phyloP scores from a whole-genome alignment of 805 yeast genomes.

The Kodamaea jinghongensis region DNA sequence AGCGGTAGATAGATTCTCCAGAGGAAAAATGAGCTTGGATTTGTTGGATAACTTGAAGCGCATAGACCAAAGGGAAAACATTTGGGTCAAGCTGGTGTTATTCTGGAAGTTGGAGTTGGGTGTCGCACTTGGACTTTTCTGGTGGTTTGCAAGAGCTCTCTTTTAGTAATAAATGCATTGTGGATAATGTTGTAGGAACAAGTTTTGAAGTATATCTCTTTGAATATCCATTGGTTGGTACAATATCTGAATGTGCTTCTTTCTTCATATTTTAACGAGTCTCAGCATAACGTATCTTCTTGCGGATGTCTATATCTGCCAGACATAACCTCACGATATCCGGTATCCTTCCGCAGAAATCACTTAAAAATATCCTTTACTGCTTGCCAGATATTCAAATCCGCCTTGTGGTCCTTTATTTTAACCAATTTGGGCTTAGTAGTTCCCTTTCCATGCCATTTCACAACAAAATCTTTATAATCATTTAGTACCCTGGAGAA shows the following conservation, averaged over 20 bases:
- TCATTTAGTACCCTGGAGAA: conserved; percentile 15
- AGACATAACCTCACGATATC: no score
- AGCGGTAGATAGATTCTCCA: conserved; percentile 40
- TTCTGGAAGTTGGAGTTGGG: conserved; percentile 12
- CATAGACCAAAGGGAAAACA: background rate
- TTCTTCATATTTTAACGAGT: no score
- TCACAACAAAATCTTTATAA: conserved; percentile 13
- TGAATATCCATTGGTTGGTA: no score
- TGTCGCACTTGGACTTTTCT: background rate
- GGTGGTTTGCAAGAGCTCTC: no score
- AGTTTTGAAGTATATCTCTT: no score
- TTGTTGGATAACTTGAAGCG: conserved; percentile 19
- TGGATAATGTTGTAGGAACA: no score
- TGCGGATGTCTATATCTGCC: no score
- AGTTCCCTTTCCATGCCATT: conserved; percentile 15
- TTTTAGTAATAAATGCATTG: no score
- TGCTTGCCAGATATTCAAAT: conserved; percentile 26
- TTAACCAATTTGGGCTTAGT: conserved; percentile 1
- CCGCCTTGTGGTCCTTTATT: conserved; percentile 1
- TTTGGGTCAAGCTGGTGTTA: conserved; percentile 7
- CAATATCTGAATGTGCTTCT: no score
- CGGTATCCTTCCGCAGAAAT: no score
- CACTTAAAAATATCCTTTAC: conserved; percentile 26
- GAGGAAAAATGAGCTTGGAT: conserved; percentile 42
- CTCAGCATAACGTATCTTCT: no score